Percentiles rank a stretch among this genome's conserved stretches.
Evolutionary conservation across 2,329 filamentous ascomycete species (phyloP).

Genomic region (Aureobasidium musti): DNA sequence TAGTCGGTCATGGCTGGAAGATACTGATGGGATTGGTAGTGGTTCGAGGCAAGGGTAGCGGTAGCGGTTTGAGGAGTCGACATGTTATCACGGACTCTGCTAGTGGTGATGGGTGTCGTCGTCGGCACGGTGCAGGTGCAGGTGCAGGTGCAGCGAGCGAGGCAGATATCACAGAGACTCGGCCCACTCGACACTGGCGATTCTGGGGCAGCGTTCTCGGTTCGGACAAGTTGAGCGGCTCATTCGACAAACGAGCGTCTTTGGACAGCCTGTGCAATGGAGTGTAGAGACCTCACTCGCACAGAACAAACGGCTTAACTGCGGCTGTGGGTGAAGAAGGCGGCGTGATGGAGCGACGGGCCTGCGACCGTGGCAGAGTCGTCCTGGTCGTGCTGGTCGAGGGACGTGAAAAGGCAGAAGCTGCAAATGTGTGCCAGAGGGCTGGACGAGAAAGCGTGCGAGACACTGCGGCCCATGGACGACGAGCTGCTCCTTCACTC

Average conservation of each 20-base stretch:
- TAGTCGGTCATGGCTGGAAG: conserved; percentile 37
- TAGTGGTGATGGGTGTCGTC: conserved; percentile 5
- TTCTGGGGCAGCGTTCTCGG: background rate
- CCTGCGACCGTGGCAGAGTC: background rate
- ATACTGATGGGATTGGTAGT: conserved; percentile 47
- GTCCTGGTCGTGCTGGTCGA: background rate
- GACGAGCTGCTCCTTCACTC: conserved; percentile 1
- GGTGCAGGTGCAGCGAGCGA: conserved; percentile 11
- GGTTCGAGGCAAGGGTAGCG: conserved; percentile 43
- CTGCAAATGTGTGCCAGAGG: background rate
- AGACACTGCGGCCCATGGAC: background rate
- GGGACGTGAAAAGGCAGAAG: background rate
- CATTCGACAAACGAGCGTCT: conserved; percentile 14
- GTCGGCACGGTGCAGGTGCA: conserved; percentile 9
- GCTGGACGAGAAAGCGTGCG: conserved; percentile 9
- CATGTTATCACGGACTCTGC: conserved; percentile 38
- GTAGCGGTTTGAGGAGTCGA: conserved; percentile 50
- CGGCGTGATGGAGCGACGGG: background rate
- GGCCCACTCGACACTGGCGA: background rate
- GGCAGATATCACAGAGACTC: conserved; percentile 5
- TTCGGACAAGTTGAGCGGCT: background rate
- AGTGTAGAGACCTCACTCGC: conserved; percentile 25
- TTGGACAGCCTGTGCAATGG: conserved; percentile 3
- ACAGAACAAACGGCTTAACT: conserved; percentile 25
- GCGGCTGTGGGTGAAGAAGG: conserved; percentile 9